These are phyloP conservation scores for Pythium sp. DNA, from an alignment of 352 stramenopile species.

Conservation along the genomic window DNA sequence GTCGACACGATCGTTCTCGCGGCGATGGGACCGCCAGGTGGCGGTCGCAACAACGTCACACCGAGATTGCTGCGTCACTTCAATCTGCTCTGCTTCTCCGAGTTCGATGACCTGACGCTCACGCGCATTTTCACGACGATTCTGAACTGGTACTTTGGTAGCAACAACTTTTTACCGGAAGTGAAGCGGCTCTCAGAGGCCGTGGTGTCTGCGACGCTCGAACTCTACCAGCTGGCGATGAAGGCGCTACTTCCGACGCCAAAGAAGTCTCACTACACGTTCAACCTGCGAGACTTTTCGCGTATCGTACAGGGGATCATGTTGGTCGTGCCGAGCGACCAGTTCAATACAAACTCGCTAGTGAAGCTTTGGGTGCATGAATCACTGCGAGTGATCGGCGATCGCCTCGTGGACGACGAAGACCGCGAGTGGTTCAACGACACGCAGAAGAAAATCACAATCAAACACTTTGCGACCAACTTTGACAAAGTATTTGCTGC, in stretches of 20 bases:
- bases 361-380: constrained; percentile 94
- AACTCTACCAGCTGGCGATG: constrained; percentile 88
- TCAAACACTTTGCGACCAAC: constrained; percentile 85
- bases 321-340: constrained; percentile 80
- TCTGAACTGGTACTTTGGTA: constrained; percentile 81
- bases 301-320: constrained; percentile 93
- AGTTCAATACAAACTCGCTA: constrained; percentile 78
- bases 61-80: constrained; percentile 91
- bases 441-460: constrained; percentile 83
- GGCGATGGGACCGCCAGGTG: constrained; percentile 91
- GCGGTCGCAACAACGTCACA: constrained; percentile 89
- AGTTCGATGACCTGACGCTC: constrained; percentile 93
- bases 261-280: constrained; percentile 95
- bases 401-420: constrained; percentile 90
- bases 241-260: constrained; percentile 88
- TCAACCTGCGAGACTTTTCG: constrained; percentile 94
- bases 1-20: constrained; percentile 89
- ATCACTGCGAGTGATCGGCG: constrained; percentile 93
- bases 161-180: constrained; percentile 59
- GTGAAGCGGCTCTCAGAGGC: constrained; percentile 70
- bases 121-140: constrained; percentile 93
- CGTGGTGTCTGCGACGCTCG: constrained; percentile 89
- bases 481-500: constrained; percentile 87
- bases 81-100: constrained; percentile 92
- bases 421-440: constrained; percentile 93